Percentiles rank a stretch among this genome's conserved stretches.
Evolutionary conservation across 2,329 filamentous ascomycete genomes (phyloP).

Genomic region (Drechslerella dactyloides): DNA sequence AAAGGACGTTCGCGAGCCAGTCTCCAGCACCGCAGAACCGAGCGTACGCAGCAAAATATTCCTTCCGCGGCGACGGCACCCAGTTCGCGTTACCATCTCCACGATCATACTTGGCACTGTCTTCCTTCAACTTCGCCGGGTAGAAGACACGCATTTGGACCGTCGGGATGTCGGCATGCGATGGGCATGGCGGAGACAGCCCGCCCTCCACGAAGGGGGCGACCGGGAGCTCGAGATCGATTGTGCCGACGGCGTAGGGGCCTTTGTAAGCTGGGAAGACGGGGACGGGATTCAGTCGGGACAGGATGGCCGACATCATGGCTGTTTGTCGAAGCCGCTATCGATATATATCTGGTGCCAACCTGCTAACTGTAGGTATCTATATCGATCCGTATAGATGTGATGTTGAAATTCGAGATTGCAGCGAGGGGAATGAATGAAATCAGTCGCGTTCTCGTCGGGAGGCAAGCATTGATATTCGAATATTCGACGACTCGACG

Average conservation of each 20-base stretch:
- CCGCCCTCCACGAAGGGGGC: conserved; percentile 51
- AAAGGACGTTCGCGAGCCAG: conserved; percentile 66
- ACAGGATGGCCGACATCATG: background rate
- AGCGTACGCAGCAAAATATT: conserved; percentile 75
- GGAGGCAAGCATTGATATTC: no score
- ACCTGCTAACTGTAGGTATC: no score
- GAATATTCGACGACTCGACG: no score
- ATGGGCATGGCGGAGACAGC: conserved; percentile 51
- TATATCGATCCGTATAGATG: no score
- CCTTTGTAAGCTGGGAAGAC: conserved; percentile 77
- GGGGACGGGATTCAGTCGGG: conserved; percentile 58
- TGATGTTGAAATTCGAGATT: no score
- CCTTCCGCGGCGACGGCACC: conserved; percentile 79
- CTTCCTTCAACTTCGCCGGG: conserved; percentile 59
- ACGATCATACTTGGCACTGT: background rate
- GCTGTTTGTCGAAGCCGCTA: background rate
- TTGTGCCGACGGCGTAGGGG: conserved; percentile 76
- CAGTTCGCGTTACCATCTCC: conserved; percentile 69
- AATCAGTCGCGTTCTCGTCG: no score
- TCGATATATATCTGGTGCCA: no score
- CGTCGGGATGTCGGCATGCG: conserved; percentile 64
- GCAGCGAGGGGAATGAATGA: no score
- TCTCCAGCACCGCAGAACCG: conserved; percentile 73
- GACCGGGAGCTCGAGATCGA: conserved; percentile 79
- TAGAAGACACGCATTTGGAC: conserved; percentile 84